Percentiles rank a stretch among this genome's conserved stretches.
These are phyloP conservation scores for Pythium aphanidermatum DNA, from an alignment of 352 stramenopile species.

Conservation along the genomic window DNA sequence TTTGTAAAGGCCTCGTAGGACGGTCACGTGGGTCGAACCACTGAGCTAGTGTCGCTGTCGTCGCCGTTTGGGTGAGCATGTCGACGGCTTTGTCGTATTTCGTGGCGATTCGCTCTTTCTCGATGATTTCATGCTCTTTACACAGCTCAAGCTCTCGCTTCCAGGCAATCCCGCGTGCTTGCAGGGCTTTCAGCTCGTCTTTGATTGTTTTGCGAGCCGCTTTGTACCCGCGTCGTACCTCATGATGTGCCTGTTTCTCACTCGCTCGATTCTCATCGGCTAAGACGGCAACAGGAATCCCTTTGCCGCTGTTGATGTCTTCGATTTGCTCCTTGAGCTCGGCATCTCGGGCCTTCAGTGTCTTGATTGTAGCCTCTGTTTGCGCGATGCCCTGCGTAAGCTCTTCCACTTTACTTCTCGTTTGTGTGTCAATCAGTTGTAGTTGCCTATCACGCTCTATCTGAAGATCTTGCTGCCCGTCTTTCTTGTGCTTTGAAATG, in stretches of 20 bases:
- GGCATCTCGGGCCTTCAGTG: slow-evolving; percentile 24
- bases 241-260: slow-evolving; percentile 23
- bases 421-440: neutral
- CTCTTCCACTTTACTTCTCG: slow-evolving; percentile 11
- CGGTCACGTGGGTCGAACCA: slow-evolving; percentile 16
- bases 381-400: slow-evolving; percentile 13
- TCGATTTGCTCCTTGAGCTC: slow-evolving; percentile 41
- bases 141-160: slow-evolving; percentile 26
- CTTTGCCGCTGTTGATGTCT: slow-evolving; percentile 52
- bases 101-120: slow-evolving; percentile 8
- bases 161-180: slow-evolving; percentile 21
- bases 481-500: slow-evolving; percentile 31
- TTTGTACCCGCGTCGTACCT: slow-evolving; percentile 36
- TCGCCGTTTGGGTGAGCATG: slow-evolving; percentile 4
- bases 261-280: neutral
- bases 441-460: slow-evolving; percentile 24
- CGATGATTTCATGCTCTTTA: slow-evolving; percentile 24
- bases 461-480: slow-evolving; percentile 18
- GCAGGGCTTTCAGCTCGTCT: slow-evolving; percentile 29
- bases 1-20: too few relatives aligned
- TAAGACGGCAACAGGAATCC: neutral
- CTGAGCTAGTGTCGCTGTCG: slow-evolving; percentile 8
- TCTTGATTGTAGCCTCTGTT: slow-evolving; percentile 7
- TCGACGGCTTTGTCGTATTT: slow-evolving; percentile 10
- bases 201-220: slow-evolving; percentile 38